Percentiles rank a stretch among this genome's conserved stretches.
Conservation (phyloP, 1,139 yeast genomes). For the Scheffersomyces parashehatae region DNA sequence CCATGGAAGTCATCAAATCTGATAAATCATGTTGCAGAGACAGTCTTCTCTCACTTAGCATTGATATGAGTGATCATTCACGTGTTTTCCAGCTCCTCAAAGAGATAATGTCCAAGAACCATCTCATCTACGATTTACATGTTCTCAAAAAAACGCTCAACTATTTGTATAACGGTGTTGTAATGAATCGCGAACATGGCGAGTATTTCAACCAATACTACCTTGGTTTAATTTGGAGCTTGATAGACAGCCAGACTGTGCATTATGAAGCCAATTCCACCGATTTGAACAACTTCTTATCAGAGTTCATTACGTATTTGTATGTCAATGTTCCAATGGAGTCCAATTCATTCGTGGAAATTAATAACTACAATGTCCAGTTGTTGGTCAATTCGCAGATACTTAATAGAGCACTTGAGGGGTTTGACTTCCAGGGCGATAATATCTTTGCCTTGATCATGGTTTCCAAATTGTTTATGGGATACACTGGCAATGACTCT, state of each 20-base stretch:
- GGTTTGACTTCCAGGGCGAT: constrained; percentile 31
- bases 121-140: constrained; percentile 31
- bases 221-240: constrained; percentile 33
- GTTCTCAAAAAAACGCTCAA: constrained; percentile 31
- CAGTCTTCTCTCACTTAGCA: constrained; percentile 29
- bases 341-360: constrained; percentile 5
- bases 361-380: constrained; percentile 15
- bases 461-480: constrained; percentile 26
- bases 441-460: constrained; percentile 37
- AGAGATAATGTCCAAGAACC: constrained; percentile 36
- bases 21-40: constrained; percentile 25
- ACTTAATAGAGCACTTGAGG: constrained; percentile 27
- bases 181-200: constrained; percentile 18
- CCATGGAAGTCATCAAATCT: constrained; percentile 4
- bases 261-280: constrained; percentile 22
- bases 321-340: constrained; percentile 9
- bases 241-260: constrained; percentile 36
- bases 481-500: constrained; percentile 11
- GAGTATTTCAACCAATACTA: constrained; percentile 29
- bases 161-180: constrained; percentile 34
- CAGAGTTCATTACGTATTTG: constrained; percentile 29
- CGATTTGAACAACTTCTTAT: constrained; percentile 31
- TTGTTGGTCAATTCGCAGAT: constrained; percentile 32
- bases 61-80: constrained; percentile 39
- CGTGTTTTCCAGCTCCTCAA: constrained; percentile 39